phyloP scores from a whole-genome alignment of 2,329 filamentous ascomycete species.

The Furcasterigmium furcatum region DNA sequence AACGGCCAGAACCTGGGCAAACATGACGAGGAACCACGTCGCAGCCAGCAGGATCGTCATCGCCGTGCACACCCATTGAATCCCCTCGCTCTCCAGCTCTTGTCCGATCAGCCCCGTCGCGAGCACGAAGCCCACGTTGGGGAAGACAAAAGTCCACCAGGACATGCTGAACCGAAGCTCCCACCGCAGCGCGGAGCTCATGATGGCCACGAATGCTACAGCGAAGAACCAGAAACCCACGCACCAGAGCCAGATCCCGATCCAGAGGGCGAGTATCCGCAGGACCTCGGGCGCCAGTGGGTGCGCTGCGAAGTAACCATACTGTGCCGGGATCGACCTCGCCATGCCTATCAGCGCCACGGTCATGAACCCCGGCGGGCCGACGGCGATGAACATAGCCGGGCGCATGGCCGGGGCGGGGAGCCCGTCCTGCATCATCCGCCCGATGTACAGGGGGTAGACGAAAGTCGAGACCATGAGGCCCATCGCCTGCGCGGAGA shows the following conservation, averaged over 20 bases:
- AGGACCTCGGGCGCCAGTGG: constrained; percentile 7
- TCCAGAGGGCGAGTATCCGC: constrained; percentile 6
- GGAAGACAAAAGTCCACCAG: constrained; percentile 45
- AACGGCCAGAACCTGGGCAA: constrained; percentile 39
- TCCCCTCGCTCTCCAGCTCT: constrained; percentile 38
- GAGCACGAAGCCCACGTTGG: constrained; percentile 53
- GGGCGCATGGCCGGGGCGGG: constrained; percentile 48
- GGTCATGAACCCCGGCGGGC: constrained; percentile 48
- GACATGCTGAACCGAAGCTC: background rate
- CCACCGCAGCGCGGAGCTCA: background rate
- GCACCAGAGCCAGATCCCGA: constrained; percentile 25
- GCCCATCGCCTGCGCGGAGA: constrained; percentile 60
- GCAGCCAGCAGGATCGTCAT: constrained; percentile 45
- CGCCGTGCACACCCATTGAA: constrained; percentile 44
- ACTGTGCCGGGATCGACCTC: constrained; percentile 3
- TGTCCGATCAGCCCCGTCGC: constrained; percentile 50
- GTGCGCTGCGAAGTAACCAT: constrained; percentile 4
- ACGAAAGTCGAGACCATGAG: constrained; percentile 56
- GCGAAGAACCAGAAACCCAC: constrained; percentile 44
- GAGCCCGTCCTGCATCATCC: constrained; percentile 53
- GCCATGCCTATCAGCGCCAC: constrained; percentile 21
- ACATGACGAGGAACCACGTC: constrained; percentile 45
- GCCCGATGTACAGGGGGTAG: constrained; percentile 57
- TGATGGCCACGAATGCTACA: constrained; percentile 28
- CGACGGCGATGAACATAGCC: constrained; percentile 63